phyloP scores from a whole-genome alignment of 352 stramenopile genomes.

The Globisporangium echinulatum region DNA sequence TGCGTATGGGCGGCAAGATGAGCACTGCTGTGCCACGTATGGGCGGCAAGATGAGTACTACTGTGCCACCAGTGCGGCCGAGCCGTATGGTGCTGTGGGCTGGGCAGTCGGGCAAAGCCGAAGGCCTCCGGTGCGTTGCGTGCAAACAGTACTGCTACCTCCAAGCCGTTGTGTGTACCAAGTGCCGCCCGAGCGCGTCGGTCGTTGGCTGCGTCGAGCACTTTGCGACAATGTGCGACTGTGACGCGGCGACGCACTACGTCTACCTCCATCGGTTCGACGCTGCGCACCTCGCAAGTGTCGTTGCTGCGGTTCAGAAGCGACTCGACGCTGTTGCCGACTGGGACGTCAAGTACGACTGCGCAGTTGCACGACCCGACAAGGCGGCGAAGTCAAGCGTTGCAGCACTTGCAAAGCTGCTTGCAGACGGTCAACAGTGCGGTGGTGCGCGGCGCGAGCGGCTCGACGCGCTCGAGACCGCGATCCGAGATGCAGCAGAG shows the following conservation, averaged over 20 bases:
- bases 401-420: conserved; percentile 23
- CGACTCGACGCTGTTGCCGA: conserved; percentile 30
- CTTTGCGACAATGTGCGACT: conserved; percentile 76
- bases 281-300: conserved; percentile 23
- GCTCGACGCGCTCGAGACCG: conserved; percentile 26
- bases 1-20: neutral
- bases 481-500: conserved; percentile 13
- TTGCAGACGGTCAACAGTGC: conserved; percentile 18
- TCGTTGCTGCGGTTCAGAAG: conserved; percentile 25
- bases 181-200: conserved; percentile 41
- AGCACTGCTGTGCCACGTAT: neutral
- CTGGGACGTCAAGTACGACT: conserved; percentile 7
- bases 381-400: neutral
- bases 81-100: conserved; percentile 81
- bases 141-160: conserved; percentile 87
- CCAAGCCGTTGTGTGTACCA: conserved; percentile 73
- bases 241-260: conserved; percentile 40
- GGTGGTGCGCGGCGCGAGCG: conserved; percentile 20
- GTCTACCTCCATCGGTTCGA: conserved; percentile 59
- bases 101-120: conserved; percentile 64
- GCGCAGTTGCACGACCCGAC: too few relatives aligned
- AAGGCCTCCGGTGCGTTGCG: conserved; percentile 60
- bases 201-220: conserved; percentile 73
- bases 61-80: conserved; percentile 19
- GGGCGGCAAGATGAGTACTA: conserved; percentile 13